Conservation (phyloP, 768 basidiomycete species). For the Boletellus sp. region DNA sequence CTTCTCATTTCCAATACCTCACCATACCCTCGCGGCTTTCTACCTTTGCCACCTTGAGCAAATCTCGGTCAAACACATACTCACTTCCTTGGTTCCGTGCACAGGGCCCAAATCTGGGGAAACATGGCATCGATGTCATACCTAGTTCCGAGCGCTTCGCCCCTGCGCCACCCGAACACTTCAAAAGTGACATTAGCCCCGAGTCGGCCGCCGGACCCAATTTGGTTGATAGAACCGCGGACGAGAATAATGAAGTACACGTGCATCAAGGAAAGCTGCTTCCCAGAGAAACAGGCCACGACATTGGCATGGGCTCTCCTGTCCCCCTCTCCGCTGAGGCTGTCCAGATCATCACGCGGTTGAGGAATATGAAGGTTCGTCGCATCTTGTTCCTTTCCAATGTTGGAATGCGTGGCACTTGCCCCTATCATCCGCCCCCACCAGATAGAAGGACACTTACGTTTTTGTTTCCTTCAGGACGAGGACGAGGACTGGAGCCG, state of each 20-base stretch:
- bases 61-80: not conserved
- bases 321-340: constrained; percentile 75
- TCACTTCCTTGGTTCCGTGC: not conserved
- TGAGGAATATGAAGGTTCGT: constrained; percentile 79
- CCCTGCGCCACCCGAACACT: constrained; percentile 49
- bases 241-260: not conserved
- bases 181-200: constrained; percentile 39
- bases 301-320: constrained; percentile 86
- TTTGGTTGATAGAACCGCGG: not conserved
- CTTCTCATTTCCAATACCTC: not conserved
- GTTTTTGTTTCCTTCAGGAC: constrained; percentile 44
- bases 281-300: constrained; percentile 81
- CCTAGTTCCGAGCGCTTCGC: constrained; percentile 65
- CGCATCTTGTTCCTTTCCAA: not conserved
- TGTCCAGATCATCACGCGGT: constrained; percentile 68
- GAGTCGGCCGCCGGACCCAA: constrained; percentile 35
- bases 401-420: too few species aligned
- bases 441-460: not conserved
- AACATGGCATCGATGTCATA: constrained; percentile 74
- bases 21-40: not conserved
- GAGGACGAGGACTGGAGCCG: constrained; percentile 86
- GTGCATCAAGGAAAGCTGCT: constrained; percentile 46
- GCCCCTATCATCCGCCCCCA: not conserved
- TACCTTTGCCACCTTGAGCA: not conserved
- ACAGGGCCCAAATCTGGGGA: constrained; percentile 70